Evolutionary conservation across 192 early-diverging fungal genomes (phyloP).

Genomic region (Podila verticillata): DNA sequence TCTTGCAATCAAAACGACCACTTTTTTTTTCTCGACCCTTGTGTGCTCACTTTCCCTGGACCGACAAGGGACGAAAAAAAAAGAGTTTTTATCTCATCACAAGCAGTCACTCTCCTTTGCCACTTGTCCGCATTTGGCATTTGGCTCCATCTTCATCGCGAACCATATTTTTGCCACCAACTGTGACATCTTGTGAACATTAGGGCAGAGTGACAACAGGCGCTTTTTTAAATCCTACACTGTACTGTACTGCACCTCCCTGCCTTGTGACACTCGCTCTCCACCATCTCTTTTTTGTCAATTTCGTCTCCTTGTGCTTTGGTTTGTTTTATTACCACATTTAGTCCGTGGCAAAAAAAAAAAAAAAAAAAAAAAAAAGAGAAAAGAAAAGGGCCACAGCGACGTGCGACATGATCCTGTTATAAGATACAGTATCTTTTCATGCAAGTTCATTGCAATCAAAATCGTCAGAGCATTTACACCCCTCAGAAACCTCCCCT

Average conservation of each 20-base stretch:
- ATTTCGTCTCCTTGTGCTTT: neutral
- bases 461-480: no score
- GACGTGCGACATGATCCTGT: no score
- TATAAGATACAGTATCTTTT: no score
- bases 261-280: neutral
- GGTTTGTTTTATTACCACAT: neutral
- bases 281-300: neutral
- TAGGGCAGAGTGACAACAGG: no score
- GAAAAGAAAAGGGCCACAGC: conserved; percentile 4
- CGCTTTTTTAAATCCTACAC: neutral
- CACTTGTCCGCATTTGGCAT: neutral
- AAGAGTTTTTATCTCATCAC: conserved; percentile 5
- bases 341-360: neutral
- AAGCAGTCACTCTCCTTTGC: neutral
- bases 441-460: no score
- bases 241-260: neutral
- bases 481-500: no score
- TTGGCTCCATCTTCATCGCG: neutral
- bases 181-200: no score
- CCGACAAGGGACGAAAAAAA: neutral
- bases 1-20: neutral
- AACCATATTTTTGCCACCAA: no score
- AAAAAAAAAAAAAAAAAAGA: conserved; percentile 8
- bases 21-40: no score
- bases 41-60: no score